Conservation (phyloP, 2,329 filamentous ascomycete genomes). For the Aspergillus terreus region DNA sequence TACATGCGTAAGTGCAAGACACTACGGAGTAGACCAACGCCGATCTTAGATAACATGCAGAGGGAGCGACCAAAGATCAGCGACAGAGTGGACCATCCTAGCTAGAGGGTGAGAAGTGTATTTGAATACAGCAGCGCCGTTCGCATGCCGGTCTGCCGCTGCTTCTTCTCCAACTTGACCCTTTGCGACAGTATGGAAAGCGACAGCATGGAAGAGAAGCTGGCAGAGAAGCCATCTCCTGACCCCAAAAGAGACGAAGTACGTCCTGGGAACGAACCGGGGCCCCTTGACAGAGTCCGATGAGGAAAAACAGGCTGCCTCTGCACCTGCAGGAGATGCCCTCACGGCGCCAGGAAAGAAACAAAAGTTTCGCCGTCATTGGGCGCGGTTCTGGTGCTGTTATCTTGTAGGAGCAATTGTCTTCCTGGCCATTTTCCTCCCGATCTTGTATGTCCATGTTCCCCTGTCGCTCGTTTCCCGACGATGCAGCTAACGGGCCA, state of each 20-base stretch:
- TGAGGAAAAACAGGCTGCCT: not conserved
- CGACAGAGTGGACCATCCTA: no score
- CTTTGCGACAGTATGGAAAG: no score
- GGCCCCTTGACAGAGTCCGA: not conserved
- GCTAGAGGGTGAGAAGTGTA: no score
- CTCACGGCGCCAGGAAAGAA: not conserved
- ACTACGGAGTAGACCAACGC: no score
- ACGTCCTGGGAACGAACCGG: not conserved
- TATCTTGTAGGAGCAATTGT: constrained; percentile 42
- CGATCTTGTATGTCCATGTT: constrained; percentile 49
- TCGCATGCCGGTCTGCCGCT: no score
- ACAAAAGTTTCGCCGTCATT: constrained; percentile 42
- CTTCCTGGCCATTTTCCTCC: constrained; percentile 45
- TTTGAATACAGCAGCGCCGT: no score
- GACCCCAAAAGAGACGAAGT: not conserved
- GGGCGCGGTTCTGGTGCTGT: constrained; percentile 42
- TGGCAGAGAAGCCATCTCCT: not conserved
- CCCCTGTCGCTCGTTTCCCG: no score
- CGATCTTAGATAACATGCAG: no score
- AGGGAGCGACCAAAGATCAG: no score
- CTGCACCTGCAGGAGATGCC: not conserved
- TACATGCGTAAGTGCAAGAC: no score
- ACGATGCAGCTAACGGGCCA: constrained; percentile 20
- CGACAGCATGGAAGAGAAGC: not conserved
- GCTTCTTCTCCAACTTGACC: no score